Evolutionary conservation across 2,329 filamentous ascomycete genomes (phyloP).

Genomic region (Fusarium sp.): DNA sequence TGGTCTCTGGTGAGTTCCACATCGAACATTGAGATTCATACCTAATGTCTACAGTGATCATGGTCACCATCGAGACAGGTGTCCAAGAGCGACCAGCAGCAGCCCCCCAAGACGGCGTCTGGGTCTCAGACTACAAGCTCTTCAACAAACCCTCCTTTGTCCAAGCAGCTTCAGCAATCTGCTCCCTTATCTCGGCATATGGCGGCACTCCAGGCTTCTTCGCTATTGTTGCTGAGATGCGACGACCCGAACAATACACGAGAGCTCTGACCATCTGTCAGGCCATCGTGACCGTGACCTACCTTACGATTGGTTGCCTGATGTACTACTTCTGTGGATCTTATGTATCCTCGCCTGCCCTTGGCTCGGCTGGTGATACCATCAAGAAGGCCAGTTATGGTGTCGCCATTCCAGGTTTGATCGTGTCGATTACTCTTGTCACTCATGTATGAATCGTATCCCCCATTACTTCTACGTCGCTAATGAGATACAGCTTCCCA

Average conservation of each 20-base stretch:
- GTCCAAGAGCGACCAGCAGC: slow-evolving; percentile 26
- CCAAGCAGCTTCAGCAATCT: slow-evolving; percentile 45
- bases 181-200: slow-evolving; percentile 49
- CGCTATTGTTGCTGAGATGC: slow-evolving; percentile 46
- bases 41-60: slow-evolving; percentile 10
- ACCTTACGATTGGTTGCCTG: slow-evolving; percentile 47
- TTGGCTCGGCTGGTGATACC: slow-evolving; percentile 53
- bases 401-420: slow-evolving; percentile 42
- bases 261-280: slow-evolving; percentile 39
- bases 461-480: fast-evolving
- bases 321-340: slow-evolving; percentile 58
- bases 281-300: slow-evolving; percentile 44
- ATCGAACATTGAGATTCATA: fast-evolving
- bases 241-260: slow-evolving; percentile 41
- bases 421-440: slow-evolving; percentile 40
- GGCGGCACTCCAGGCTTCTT: slow-evolving; percentile 49
- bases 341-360: slow-evolving; percentile 56
- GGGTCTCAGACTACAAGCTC: slow-evolving; percentile 46
- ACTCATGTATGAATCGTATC: slow-evolving; percentile 18
- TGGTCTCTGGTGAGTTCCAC: slow-evolving; percentile 2
- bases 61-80: slow-evolving; percentile 35
- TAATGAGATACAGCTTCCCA: neutral
- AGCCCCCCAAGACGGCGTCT: slow-evolving; percentile 26
- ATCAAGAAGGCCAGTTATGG: slow-evolving; percentile 58
- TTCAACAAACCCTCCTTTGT: slow-evolving; percentile 45